Evolutionary conservation across 176 grass and related monocot genomes (phyloP), one percentile per base, ranked within the genome.

Genomic region (Cenchrus fungigraminus): DNA sequence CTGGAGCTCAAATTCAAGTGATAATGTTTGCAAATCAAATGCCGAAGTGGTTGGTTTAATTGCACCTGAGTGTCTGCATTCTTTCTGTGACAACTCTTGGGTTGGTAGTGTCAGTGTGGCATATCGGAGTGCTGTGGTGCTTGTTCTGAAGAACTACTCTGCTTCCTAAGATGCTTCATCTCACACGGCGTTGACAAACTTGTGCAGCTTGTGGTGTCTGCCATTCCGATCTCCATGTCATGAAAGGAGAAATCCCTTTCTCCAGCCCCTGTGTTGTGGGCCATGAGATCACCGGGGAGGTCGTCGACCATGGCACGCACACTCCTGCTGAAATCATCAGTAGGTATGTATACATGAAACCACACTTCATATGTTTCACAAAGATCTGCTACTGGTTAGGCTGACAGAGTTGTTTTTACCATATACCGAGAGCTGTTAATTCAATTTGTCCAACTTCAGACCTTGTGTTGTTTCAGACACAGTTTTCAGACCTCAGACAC

Each of bases 271-370:
- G 97, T 53, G 93, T 98, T 15, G 74, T 98, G 37, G 97, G 96
- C 44, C 96, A 98, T 82, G 96, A 98, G 90, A 98, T 98, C 80
- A 98, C 96, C 0, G 96, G 96, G 76, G 96, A 98, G 78, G 96
- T 95, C n/a, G 89, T 98, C 19, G 93, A 98, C 59, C 86, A 95
- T 82, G 96, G 96, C 60, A 68, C 70, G 17, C 86, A 95, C 84
- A 94, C 96, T 57, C 93, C 92, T 44, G 68, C 4, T 54, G 87
- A 87, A 75, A 85, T 98, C 70, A 75, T 80, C 86, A 72, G 88
- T 12, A 98, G 93, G 93, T 95, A 90, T n/a, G 37, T 40, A 57
- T 53, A 20, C 6, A 64, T 88, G 85, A 64, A 47, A 55, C 76
- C 8, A 1, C 58, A 71, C 14, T 42, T 42, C 52, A 44, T 46